Evolutionary conservation across 2,329 filamentous ascomycete species (phyloP), one percentile per base, ranked within the genome.

Genomic region (Acrocalymma vagum): DNA sequence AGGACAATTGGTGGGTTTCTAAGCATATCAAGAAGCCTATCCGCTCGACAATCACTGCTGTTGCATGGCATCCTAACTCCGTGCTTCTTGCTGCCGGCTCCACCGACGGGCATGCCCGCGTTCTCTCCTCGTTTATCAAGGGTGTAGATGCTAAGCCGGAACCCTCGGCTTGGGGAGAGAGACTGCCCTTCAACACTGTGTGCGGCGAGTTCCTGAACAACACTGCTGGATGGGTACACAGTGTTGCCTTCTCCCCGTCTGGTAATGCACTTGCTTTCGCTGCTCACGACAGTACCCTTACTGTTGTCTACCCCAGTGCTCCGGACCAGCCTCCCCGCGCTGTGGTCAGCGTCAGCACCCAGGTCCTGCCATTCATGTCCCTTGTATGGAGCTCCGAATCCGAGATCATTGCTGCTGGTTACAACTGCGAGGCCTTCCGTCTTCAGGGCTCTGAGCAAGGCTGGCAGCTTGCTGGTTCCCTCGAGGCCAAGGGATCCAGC

Each of bases 1-100:
- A 99, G 73, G 96, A 99, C 73, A 92, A 99, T 78, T 99, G 94
- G 94, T 99, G 94, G 94, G 93, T 99, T 27, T 96, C 92, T 24
- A 99, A 99, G 80, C 94, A 99, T 74, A 76, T 99, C 66, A 97
- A 97, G 84, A 99, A 97, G 82, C 94, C 94, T 14, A 95, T 99
- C 62, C 88, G 93, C 56, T 96, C 91, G 70, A 99, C 94, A 42
- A 93, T 99, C 62, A 97, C 94, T 40, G 91, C 88, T 11, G 84
- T 99, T 29, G 86, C 87, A 42, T 99, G 94, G 94, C 94, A 99
- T 72, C 94, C 94, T 23, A 99, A 99, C 79, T 95, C 89, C 8
- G 94, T 99, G 11, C 82, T 99, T 21, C 80, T 99, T 16, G 94
- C 93, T 11, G 91, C 94, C 28, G 94, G 94, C 24, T 95, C 90